A percentile compares a stretch with the other conserved stretches of the same genome.
phyloP scores from a whole-genome alignment of 1,139 yeast species.

The Saccharomyces hybrid region DNA sequence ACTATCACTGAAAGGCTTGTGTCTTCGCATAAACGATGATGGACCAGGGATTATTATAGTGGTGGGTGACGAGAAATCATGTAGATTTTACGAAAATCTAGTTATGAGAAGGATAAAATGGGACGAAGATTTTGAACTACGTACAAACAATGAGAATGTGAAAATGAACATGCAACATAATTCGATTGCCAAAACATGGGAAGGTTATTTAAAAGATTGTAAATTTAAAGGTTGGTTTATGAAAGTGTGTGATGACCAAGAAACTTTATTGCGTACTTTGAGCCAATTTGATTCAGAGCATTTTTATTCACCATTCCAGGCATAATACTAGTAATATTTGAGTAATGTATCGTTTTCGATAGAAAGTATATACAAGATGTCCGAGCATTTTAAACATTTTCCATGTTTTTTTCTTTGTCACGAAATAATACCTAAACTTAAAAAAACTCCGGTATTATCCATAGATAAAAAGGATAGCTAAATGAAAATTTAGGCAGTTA shows the following conservation, averaged over 20 bases:
- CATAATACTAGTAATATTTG: neutral
- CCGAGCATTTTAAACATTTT: neutral
- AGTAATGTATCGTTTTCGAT: neutral
- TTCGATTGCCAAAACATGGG: constrained; percentile 59
- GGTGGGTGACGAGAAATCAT: constrained; percentile 61
- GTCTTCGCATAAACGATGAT: constrained; percentile 35
- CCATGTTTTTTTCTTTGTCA: neutral
- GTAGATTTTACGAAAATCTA: constrained; percentile 56
- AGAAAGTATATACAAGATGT: neutral
- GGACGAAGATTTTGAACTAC: constrained; percentile 40
- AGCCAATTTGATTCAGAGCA: constrained; percentile 16
- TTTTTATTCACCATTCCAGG: neutral
- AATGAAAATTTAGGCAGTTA: neutral
- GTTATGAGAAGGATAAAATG: constrained; percentile 61
- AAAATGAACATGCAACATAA: constrained; percentile 41
- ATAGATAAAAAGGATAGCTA: neutral
- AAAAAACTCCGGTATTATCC: neutral
- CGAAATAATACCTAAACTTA: neutral
- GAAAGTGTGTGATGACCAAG: constrained; percentile 22
- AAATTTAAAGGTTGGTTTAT: constrained; percentile 29
- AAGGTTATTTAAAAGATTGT: constrained; percentile 51
- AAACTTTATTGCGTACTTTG: constrained; percentile 16
- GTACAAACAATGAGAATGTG: constrained; percentile 19
- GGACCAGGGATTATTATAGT: constrained; percentile 56
- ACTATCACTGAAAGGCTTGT: constrained; percentile 54